Evolutionary conservation across 2,329 filamentous ascomycete species (phyloP).

Genomic region (Lasiodiplodia hormozganensis): DNA sequence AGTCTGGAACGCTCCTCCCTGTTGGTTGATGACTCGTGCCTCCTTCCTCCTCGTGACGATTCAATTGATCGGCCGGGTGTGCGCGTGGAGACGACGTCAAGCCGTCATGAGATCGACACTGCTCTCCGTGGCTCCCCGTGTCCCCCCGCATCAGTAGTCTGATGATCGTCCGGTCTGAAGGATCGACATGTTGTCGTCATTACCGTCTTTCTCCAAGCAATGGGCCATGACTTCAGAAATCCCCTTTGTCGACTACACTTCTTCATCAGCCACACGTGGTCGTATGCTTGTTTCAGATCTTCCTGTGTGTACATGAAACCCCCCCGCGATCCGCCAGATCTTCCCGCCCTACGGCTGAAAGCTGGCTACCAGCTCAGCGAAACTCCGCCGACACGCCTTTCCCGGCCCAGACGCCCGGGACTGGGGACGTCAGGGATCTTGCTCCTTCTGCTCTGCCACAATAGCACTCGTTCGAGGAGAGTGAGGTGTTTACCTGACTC

Average conservation of each 20-base stretch:
- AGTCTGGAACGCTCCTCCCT: too few species aligned
- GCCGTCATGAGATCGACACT: not conserved
- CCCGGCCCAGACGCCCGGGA: too few species aligned
- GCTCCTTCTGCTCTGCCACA: too few species aligned
- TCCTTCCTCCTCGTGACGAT: not conserved
- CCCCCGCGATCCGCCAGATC: too few species aligned
- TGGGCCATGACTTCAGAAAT: not conserved
- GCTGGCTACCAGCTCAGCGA: too few species aligned
- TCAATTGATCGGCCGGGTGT: not conserved
- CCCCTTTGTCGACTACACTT: not conserved
- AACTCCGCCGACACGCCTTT: too few species aligned
- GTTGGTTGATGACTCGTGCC: not conserved
- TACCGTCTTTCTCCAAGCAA: not conserved
- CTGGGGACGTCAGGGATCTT: too few species aligned
- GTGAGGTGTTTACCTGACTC: too few species aligned
- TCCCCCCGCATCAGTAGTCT: not conserved
- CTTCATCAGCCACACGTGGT: not conserved
- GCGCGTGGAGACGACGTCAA: not conserved
- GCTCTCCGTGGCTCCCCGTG: not conserved
- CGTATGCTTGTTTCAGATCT: too few species aligned
- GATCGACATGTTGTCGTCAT: not conserved
- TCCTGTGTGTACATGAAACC: too few species aligned
- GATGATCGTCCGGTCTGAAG: not conserved
- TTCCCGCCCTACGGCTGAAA: too few species aligned
- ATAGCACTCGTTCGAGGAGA: too few species aligned